A percentile compares a stretch with the other conserved stretches of the same genome.
These are phyloP conservation scores for Gastrolobium bilobum DNA, from an alignment of 306 rosid species.

Conservation along the genomic window DNA sequence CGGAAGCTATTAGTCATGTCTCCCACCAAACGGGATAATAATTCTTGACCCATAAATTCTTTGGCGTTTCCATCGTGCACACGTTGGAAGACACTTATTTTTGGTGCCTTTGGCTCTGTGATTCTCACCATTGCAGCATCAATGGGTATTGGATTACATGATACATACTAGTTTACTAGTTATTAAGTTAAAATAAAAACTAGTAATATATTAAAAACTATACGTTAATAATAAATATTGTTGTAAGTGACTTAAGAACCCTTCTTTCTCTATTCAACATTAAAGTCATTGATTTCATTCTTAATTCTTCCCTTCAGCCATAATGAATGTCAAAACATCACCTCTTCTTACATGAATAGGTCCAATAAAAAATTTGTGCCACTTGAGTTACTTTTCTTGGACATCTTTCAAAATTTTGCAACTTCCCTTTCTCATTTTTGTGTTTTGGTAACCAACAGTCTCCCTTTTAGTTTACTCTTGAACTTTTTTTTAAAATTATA, in stretches of 20 bases:
- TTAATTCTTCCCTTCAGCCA: too few species aligned
- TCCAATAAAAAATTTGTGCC: too few species aligned
- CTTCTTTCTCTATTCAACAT: too few species aligned
- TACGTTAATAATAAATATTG: background rate
- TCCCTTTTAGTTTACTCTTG: background rate
- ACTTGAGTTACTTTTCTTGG: background rate
- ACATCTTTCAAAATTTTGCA: background rate
- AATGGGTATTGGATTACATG: background rate
- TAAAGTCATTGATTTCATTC: background rate
- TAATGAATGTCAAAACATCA: background rate
- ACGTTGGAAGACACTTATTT: background rate
- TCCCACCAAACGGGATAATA: constrained; percentile 40
- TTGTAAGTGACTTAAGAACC: background rate
- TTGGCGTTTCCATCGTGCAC: too few species aligned
- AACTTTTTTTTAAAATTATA: background rate
- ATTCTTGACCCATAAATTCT: constrained; percentile 3
- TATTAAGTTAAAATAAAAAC: background rate
- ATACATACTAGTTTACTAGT: background rate
- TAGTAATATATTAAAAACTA: background rate
- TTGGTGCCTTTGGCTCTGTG: background rate
- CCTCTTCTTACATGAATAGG: too few species aligned
- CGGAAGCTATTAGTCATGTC: constrained; percentile 36
- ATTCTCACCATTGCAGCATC: background rate
- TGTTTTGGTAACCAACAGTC: background rate
- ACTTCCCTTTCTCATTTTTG: background rate